phyloP scores from a whole-genome alignment of 371 early-diverging fungal genomes.

The Apophysomyces sp. region DNA sequence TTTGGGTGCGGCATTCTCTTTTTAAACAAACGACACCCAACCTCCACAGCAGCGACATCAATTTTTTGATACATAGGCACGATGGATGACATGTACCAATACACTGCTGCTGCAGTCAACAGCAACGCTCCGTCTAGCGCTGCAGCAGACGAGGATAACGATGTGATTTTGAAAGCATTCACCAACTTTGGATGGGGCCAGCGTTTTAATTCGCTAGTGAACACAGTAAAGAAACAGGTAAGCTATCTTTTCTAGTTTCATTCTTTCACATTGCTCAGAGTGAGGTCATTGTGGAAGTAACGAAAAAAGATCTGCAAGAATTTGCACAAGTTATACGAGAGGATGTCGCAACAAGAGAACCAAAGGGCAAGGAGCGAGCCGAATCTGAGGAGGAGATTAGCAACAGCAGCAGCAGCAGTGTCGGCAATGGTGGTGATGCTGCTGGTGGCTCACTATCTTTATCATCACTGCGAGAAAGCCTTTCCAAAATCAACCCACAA shows the following conservation, averaged over 20 bases:
- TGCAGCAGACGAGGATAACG: constrained; percentile 30
- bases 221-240: constrained; percentile 49
- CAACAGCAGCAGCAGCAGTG: not conserved
- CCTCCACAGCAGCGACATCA: no score
- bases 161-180: constrained; percentile 44
- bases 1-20: not conserved
- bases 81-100: constrained; percentile 41
- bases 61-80: no score
- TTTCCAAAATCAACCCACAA: constrained; percentile 29
- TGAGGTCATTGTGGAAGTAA: constrained; percentile 47
- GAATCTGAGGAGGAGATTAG: not conserved
- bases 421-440: not conserved
- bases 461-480: constrained; percentile 20
- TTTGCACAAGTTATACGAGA: constrained; percentile 43
- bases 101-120: constrained; percentile 37
- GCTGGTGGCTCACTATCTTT: constrained; percentile 2
- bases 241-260: not conserved
- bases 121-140: constrained; percentile 13
- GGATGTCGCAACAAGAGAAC: constrained; percentile 26
- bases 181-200: constrained; percentile 43
- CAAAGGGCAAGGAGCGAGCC: constrained; percentile 2
- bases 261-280: constrained; percentile 20
- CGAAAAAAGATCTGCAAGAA: constrained; percentile 45
- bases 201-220: constrained; percentile 34
- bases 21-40: no score